A percentile compares a stretch with the other conserved stretches of the same genome.
These are phyloP conservation scores for Cubamyces lactineus DNA, from an alignment of 768 basidiomycete genomes.

Conservation along the genomic window DNA sequence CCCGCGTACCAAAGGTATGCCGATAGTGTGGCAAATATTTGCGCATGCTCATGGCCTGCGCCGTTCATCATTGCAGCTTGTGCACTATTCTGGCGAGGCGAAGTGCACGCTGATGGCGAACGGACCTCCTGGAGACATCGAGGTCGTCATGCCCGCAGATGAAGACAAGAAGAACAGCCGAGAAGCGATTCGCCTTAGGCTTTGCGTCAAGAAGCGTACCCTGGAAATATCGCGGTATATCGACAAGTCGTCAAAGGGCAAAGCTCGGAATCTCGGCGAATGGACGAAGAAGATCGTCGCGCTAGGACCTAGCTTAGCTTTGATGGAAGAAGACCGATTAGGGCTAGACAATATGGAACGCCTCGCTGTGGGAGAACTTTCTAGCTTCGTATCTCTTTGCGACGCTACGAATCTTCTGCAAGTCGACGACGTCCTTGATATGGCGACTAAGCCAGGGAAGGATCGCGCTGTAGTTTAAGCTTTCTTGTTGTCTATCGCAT, in stretches of 20 bases:
- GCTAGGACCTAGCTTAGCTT: background rate
- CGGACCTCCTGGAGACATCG: slow-evolving; percentile 50
- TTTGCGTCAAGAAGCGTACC: slow-evolving; percentile 16
- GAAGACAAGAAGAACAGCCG: slow-evolving; percentile 1
- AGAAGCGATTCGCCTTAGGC: slow-evolving; percentile 23
- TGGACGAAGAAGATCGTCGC: slow-evolving; percentile 33
- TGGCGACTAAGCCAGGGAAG: no score
- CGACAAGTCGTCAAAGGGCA: background rate
- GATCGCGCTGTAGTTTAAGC: no score
- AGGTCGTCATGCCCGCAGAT: slow-evolving; percentile 39
- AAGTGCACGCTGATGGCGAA: slow-evolving; percentile 60
- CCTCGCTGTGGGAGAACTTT: slow-evolving; percentile 18
- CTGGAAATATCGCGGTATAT: slow-evolving; percentile 30
- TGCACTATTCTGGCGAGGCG: slow-evolving; percentile 41
- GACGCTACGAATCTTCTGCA: slow-evolving; percentile 17
- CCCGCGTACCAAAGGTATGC: slow-evolving; percentile 53
- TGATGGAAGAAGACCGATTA: slow-evolving; percentile 7
- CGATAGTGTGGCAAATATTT: background rate
- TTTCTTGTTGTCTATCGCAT: no score
- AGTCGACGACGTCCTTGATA: background rate
- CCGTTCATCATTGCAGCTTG: slow-evolving; percentile 40
- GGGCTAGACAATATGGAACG: slow-evolving; percentile 20
- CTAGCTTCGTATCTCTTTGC: slow-evolving; percentile 27
- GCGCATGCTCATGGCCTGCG: background rate
- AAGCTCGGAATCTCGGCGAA: slow-evolving; percentile 20